Conservation (phyloP, 345 rosid species). For the Schrenkiella parvula region DNA sequence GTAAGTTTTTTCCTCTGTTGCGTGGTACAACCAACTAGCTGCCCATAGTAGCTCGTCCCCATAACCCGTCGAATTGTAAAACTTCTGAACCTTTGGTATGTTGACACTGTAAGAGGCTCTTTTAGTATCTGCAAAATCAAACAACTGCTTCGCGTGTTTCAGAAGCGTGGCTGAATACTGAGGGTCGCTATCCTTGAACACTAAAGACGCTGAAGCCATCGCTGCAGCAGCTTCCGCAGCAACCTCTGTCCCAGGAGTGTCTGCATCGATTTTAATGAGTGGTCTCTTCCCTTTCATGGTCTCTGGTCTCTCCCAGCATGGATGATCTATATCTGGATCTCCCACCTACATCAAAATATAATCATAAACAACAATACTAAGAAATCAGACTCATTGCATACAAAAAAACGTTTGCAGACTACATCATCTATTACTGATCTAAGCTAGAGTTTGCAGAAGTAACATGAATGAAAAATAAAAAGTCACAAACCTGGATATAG, state of each 20-base stretch:
- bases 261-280: conserved; percentile 52
- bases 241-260: conserved; percentile 84
- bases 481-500: conserved; percentile 59
- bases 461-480: not conserved
- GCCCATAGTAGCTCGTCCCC: conserved; percentile 97
- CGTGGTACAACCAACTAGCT: conserved; percentile 93
- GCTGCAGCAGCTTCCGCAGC: conserved; percentile 99
- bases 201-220: conserved; percentile 91
- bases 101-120: conserved; percentile 62
- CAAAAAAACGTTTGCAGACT: not conserved
- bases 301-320: conserved; percentile 96
- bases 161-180: conserved; percentile 72
- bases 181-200: conserved; percentile 60
- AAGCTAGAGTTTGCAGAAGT: no score
- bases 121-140: conserved; percentile 70
- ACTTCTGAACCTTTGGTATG: conserved; percentile 60
- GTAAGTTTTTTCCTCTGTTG: conserved; percentile 69
- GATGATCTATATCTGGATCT: conserved; percentile 68
- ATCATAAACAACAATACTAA: not conserved
- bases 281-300: conserved; percentile 78
- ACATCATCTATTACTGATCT: not conserved
- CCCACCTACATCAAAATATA: conserved; percentile 62
- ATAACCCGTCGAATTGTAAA: conserved; percentile 84
- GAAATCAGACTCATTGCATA: not conserved
- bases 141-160: conserved; percentile 76